A percentile compares a stretch with the other conserved stretches of the same genome.
phyloP scores from a whole-genome alignment of 1,284 basidiomycete species.

The Microbotryomycetes sp. region DNA sequence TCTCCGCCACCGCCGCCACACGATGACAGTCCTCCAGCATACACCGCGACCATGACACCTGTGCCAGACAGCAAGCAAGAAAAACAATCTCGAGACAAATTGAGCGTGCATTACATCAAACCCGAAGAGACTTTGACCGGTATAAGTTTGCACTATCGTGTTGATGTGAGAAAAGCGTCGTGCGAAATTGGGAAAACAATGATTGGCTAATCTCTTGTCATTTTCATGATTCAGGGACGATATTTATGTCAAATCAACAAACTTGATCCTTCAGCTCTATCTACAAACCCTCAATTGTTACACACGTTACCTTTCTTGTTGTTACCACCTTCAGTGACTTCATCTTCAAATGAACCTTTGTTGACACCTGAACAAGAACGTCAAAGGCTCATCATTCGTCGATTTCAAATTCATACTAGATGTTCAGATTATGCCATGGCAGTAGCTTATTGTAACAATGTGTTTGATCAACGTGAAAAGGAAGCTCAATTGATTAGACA shows the following conservation, averaged over 20 bases:
- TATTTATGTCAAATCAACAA: constrained; percentile 58
- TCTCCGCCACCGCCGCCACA: constrained; percentile 18
- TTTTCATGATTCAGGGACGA: not conserved
- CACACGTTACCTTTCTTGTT: constrained; percentile 59
- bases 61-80: not conserved
- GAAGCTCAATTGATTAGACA: constrained; percentile 11
- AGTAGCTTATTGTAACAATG: constrained; percentile 18
- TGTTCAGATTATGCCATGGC: constrained; percentile 25
- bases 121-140: constrained; percentile 59
- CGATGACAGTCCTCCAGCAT: not conserved
- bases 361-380: constrained; percentile 15
- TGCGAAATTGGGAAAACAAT: too few species aligned
- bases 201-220: not conserved
- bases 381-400: constrained; percentile 18
- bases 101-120: constrained; percentile 50
- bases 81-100: not conserved
- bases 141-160: constrained; percentile 55
- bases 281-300: constrained; percentile 62
- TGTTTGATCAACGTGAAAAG: constrained; percentile 10
- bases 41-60: constrained; percentile 43
- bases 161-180: constrained; percentile 56
- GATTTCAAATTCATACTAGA: constrained; percentile 24
- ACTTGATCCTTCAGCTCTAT: constrained; percentile 58
- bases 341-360: constrained; percentile 15
- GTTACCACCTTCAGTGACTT: constrained; percentile 47